Evolutionary conservation across 2,329 filamentous ascomycete genomes (phyloP).

Genomic region (Grosmannia penicillata): DNA sequence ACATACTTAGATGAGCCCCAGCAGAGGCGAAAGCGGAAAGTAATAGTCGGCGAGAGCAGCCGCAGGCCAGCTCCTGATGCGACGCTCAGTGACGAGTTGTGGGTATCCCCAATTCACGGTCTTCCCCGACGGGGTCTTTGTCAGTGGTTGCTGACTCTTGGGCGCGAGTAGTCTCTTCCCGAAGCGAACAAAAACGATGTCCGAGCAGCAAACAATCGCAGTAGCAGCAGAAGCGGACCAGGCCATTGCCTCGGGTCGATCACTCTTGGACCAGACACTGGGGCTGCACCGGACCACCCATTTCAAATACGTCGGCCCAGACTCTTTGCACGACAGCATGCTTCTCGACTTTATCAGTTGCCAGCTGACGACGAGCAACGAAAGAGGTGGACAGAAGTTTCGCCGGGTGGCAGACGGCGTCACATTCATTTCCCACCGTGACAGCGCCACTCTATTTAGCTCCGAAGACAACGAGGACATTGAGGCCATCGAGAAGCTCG

Average conservation of each 20-base stretch:
- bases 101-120: too few relatives aligned
- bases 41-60: not conserved
- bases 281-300: slow-evolving; percentile 43
- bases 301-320: slow-evolving; percentile 44
- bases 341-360: slow-evolving; percentile 11
- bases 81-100: not conserved
- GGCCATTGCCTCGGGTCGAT: not conserved
- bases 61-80: too few relatives aligned
- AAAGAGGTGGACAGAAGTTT: slow-evolving; percentile 9
- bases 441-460: slow-evolving; percentile 12
- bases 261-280: slow-evolving; percentile 26
- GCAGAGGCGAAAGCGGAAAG: slow-evolving; percentile 19
- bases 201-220: not conserved
- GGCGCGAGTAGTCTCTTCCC: too few relatives aligned
- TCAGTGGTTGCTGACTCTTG: too few relatives aligned
- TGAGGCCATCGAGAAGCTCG: slow-evolving; percentile 24
- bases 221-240: not conserved
- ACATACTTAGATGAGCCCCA: slow-evolving; percentile 49
- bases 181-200: not conserved
- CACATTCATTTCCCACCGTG: slow-evolving; percentile 12
- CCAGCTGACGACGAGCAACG: not conserved
- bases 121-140: too few relatives aligned
- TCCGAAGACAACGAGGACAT: slow-evolving; percentile 1
- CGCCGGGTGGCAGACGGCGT: slow-evolving; percentile 11
- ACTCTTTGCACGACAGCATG: slow-evolving; percentile 15